Conservation (phyloP, 2,329 filamentous ascomycete genomes). For the Fusarium sp. region DNA sequence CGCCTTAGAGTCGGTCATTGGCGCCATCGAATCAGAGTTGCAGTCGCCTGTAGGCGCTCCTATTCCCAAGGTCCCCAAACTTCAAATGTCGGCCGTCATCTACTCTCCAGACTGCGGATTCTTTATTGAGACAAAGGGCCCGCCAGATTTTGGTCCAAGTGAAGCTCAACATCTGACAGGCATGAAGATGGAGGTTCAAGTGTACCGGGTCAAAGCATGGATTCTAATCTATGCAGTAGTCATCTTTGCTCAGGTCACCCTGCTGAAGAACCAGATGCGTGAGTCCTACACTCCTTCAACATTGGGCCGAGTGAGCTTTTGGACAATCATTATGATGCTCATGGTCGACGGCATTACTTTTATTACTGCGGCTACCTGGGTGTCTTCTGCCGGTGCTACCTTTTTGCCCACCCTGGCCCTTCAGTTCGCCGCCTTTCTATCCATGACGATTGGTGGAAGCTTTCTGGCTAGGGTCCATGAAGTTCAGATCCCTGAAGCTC, state of each 20-base stretch:
- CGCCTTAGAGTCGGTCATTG: constrained; percentile 56
- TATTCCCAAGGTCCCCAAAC: constrained; percentile 64
- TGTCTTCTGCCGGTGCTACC: constrained; percentile 66
- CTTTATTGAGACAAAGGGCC: constrained; percentile 74
- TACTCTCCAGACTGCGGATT: constrained; percentile 78
- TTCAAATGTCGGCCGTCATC: constrained; percentile 73
- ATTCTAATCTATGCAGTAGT: constrained; percentile 68
- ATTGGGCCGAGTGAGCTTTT: constrained; percentile 74
- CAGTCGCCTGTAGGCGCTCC: constrained; percentile 72
- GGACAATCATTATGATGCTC: constrained; percentile 72
- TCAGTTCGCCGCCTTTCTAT: constrained; percentile 65
- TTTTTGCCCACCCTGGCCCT: constrained; percentile 70
- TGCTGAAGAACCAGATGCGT: constrained; percentile 74
- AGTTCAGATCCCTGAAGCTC: constrained; percentile 68
- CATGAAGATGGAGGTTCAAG: constrained; percentile 71
- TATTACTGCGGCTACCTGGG: constrained; percentile 67
- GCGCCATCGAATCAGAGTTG: constrained; percentile 72
- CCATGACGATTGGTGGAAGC: constrained; percentile 68
- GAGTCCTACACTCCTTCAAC: constrained; percentile 77
- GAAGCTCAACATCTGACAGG: constrained; percentile 70
- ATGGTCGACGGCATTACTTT: constrained; percentile 73
- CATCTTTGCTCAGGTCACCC: constrained; percentile 71
- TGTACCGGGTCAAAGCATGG: constrained; percentile 70
- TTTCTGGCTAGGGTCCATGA: constrained; percentile 72
- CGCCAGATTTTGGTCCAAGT: constrained; percentile 65